Evolutionary conservation across 495 filamentous ascomycete species (phyloP), one percentile per base, ranked within the genome.

Genomic region (Aspergillus leporis): DNA sequence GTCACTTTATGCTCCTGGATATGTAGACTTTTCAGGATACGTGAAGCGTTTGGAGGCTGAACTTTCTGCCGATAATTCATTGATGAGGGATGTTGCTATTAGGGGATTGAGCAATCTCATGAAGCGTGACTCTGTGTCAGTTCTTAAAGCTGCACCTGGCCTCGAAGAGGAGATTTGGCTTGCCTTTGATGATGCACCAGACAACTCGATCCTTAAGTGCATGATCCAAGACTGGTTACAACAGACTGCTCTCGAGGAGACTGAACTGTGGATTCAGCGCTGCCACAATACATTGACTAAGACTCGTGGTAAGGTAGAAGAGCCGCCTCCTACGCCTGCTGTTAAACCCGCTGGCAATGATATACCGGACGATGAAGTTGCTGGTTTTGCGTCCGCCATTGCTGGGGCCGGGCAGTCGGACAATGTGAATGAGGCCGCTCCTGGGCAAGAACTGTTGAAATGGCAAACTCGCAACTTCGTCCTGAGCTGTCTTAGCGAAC

Each of bases 381-480:
- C 94, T 47, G 94, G 93, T 0, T 98, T 98, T 69, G 92, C 92
- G 41, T 84, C 84, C 25, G 85, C 88, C 18, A 81, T 82, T 38
- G 86, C 86, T 16, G 81, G 72, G 6, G 76, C 84, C 23, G 86
- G 86, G 12, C 81, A 79, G 52, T 85, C 87, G 38, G 89, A 92
- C 12, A 75, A 84, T 43, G 75, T 82, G 12, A 71, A 77, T 22
- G 78, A 82, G n/a, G 72, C 84, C 45, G 81, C 81, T 30, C 79
- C 85, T 2, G 87, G 90, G 25, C 92, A 94, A 70, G 94, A 99
- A 70, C 82, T 94, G 1, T 72, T 99, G 62, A 85, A 92, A 64
- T 98, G 95, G 94, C 94, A 98, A 67, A 93, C 96, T 28, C 90
- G 92, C 22, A 92, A 91, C 28, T 98, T 98, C 68, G 92, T 90